Evolutionary conservation across 192 early-diverging fungal species (phyloP), one percentile per base, ranked within the genome.

Genomic region (Rhizophagus prolifer): DNA sequence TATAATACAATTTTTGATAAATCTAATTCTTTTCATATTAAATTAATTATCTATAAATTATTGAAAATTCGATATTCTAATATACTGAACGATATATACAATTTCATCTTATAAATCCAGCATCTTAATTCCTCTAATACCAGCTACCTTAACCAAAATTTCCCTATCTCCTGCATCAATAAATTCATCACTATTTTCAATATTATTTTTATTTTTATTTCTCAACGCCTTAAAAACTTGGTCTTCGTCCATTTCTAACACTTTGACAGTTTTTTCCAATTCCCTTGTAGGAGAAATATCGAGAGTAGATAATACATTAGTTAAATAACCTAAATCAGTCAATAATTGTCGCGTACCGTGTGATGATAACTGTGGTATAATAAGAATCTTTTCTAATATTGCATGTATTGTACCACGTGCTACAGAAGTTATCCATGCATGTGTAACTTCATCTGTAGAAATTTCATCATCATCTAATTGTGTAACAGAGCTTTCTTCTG

Each of bases 361-460:
- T 72, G 71, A 10, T 59, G 71, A 72, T 60, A 72, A 59, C 59
- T 72, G 71, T 34, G 71, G 71, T 36, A 72, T 72, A 14, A 9
- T 3, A 10, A 72, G 78, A 1, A 83, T 58, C 9, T 69, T 61
- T 19, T 83, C 82, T 10, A 81, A 64, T 21, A 83, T 64, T 14
- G 81, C 76, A 19, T 76, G 71, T 88, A 92, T 92, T 0, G 84
- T 82, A 0, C 86, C 90, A n/a, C 90, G 82, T 1, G 89, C 84
- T 2, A 93, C 71, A 0, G 91, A 86, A 9, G 86, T 86, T 41
- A 92, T 92, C 93, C 93, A 95, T 12, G 88, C 76, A 68, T 92
- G 87, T 31, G 82, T 82, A 41, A 89, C 77, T 41, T 87, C 89
- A 58, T 84, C 88, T 14, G 72, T 66, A 59, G 79, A 71, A 34